Base-by-base conservation (phyloP, 2,329 filamentous ascomycete genomes). In the Calonectria hawksworthii region DNA sequence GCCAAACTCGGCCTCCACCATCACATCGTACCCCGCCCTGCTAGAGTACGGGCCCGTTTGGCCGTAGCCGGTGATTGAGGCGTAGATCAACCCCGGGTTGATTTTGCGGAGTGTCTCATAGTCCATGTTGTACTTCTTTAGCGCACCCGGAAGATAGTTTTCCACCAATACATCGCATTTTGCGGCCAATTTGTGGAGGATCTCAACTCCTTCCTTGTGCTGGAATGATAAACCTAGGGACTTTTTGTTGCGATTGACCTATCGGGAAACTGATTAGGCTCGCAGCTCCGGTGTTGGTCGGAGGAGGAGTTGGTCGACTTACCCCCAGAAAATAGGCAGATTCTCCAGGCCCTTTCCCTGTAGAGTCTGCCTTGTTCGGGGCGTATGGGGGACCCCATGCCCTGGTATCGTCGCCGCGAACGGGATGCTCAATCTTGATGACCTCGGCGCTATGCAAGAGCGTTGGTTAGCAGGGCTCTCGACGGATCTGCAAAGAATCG, bases 1-100 rank as follows among this genome's bases (percentile, higher is more conserved):
- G 0, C 97, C 97, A 86, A 99, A 96, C 84, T 99, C 97, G 74
- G 97, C 97, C 87, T 99, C 97, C 14, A 99, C 96, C 96, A 99
- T 99, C 79, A 99, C 97, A 85, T 99, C 97, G 88, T 99, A 99
- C 6, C 97, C 97, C 4, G 97, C 96, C 18, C 97, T 91, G 77
- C 93, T 91, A 8, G 93, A 92, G 85, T 98, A 98, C 0, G 97
- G 97, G 0, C 97, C 97, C 1, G 95, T 98, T 84, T 99, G 97
- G 2, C 97, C 97, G 83, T 99, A 99, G 1, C 97, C 97, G 0
- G 97, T 99, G 80, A 99, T 98, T 79, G 95, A 98, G 18, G 96
- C 96, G 83, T 99, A 99, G 79, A 99, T 95, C 61, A 99, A 89
- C 8, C 89, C 87, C 0, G 96, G 96, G 82, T 99, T 99, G 83